phyloP scores from a whole-genome alignment of 129 eudicot genomes.

The Erigeron canadensis region DNA sequence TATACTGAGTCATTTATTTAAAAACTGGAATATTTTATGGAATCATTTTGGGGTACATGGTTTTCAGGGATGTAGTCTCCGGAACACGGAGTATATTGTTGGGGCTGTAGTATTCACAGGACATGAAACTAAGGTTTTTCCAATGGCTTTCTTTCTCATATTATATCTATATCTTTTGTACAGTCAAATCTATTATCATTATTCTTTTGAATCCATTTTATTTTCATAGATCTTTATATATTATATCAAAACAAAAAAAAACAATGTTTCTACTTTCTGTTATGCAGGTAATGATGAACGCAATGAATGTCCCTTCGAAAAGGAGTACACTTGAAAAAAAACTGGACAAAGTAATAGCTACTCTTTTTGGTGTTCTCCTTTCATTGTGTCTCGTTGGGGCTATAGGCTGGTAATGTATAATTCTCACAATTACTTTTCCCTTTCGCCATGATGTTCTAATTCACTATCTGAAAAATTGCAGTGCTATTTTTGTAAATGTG shows the following conservation, averaged over 20 bases:
- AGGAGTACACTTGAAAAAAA: slow-evolving; percentile 93
- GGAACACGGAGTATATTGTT: slow-evolving; percentile 81
- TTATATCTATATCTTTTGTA: slow-evolving; percentile 8
- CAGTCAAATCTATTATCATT: not conserved
- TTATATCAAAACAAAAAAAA: no score
- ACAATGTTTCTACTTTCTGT: not conserved
- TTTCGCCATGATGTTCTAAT: slow-evolving; percentile 7
- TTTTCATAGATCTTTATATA: no score
- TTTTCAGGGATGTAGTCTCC: slow-evolving; percentile 90
- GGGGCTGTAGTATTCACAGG: slow-evolving; percentile 92
- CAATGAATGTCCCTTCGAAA: slow-evolving; percentile 97
- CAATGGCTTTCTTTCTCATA: not conserved
- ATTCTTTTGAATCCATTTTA: not conserved
- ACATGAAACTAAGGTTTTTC: slow-evolving; percentile 83
- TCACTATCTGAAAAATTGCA: slow-evolving; percentile 30
- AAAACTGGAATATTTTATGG: not conserved
- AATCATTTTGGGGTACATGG: slow-evolving; percentile 10
- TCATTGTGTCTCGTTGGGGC: slow-evolving; percentile 86
- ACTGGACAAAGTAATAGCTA: slow-evolving; percentile 85
- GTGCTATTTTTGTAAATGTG: slow-evolving; percentile 70
- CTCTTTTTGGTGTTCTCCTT: slow-evolving; percentile 75
- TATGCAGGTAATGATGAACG: slow-evolving; percentile 96
- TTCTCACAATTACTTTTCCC: slow-evolving; percentile 12
- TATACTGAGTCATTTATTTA: not conserved
- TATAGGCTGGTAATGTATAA: slow-evolving; percentile 70